Percentiles rank a stretch among this genome's conserved stretches.
These are phyloP conservation scores for Protostelium mycophagum DNA, from an alignment of 78 protist genomes.

Conservation along the genomic window DNA sequence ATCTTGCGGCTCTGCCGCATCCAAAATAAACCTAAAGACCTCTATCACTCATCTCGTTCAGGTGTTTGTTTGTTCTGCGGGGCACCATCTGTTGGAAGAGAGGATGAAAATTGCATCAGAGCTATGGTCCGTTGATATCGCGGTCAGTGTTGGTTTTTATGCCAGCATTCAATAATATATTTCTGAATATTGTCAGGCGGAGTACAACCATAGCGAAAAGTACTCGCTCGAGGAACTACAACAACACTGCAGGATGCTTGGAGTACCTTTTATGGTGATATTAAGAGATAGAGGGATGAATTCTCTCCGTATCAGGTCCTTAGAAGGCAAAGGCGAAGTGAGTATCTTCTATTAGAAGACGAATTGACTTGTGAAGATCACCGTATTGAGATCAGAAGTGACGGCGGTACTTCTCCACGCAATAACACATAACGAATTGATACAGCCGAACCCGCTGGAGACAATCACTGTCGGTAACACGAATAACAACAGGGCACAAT, in stretches of 20 bases:
- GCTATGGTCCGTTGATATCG: slow-evolving; percentile 35
- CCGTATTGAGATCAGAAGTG: background rate
- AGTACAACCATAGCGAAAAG: background rate
- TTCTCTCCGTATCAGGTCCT: background rate
- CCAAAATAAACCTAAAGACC: background rate
- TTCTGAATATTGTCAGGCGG: background rate
- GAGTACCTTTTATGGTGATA: background rate
- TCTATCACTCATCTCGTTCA: slow-evolving; percentile 6
- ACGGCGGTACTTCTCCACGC: background rate
- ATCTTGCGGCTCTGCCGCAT: too few relatives aligned
- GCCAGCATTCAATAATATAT: too few relatives aligned
- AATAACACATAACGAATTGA: background rate
- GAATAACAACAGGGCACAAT: background rate
- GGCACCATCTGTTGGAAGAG: slow-evolving; percentile 29
- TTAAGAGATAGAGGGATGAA: background rate
- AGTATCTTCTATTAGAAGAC: background rate
- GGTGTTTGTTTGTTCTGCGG: slow-evolving; percentile 32
- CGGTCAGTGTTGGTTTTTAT: background rate
- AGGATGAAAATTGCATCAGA: slow-evolving; percentile 39
- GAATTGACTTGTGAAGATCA: background rate
- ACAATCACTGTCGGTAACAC: background rate
- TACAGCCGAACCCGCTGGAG: background rate
- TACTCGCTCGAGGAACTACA: background rate
- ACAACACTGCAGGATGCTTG: background rate
- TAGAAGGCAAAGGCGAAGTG: background rate